Evolutionary conservation across 495 filamentous ascomycete genomes (phyloP).

Genomic region (Neurospora tetraspora): DNA sequence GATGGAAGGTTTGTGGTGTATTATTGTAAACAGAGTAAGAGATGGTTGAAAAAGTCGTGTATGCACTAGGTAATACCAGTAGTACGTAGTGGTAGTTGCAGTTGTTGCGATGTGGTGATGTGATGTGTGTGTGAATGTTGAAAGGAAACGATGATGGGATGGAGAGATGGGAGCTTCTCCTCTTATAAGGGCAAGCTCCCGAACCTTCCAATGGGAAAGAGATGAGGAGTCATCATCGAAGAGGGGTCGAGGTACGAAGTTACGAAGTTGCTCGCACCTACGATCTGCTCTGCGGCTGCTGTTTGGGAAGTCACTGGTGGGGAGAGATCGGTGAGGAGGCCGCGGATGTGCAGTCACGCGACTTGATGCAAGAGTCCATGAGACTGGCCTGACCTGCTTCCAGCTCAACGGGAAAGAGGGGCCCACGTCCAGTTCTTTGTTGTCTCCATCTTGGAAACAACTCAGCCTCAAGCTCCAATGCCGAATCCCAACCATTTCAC

Average conservation of each 20-base stretch:
- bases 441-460: not conserved
- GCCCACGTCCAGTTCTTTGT: conserved; percentile 3
- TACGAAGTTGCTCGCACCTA: conserved; percentile 1
- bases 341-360: conserved; percentile 20
- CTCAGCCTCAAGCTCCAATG: not conserved
- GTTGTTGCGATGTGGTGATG: conserved; percentile 1
- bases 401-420: not conserved
- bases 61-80: not conserved
- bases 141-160: conserved; percentile 6
- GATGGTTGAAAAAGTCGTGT: not conserved
- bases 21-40: not conserved
- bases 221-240: not conserved
- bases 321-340: conserved; percentile 10
- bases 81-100: not conserved
- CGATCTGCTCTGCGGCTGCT: not conserved
- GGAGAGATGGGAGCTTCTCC: conserved; percentile 12
- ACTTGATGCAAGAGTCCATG: conserved; percentile 16
- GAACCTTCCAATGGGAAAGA: not conserved
- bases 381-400: conserved; percentile 15
- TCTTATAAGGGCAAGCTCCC: conserved; percentile 10
- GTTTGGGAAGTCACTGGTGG: conserved; percentile 1
- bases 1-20: not conserved
- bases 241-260: not conserved
- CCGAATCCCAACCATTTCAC: too few species aligned
- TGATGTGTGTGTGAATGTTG: conserved; percentile 4